Conservation (phyloP, 345 rosid species). For the Jatropha curcas region DNA sequence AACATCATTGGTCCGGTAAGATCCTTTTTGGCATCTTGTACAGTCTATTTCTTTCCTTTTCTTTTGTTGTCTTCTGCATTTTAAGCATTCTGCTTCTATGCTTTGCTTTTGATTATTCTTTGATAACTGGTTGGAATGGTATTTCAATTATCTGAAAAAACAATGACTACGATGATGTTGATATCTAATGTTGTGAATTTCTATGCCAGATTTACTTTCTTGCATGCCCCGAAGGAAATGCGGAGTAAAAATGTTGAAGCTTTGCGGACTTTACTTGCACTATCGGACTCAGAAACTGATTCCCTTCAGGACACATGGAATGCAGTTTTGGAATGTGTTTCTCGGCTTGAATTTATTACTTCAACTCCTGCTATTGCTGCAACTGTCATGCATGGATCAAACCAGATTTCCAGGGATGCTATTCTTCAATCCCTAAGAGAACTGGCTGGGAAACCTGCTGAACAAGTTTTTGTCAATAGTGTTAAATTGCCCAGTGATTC, state of each 20-base stretch:
- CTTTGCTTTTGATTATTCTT: background rate
- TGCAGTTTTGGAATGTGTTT: slow-evolving; percentile 96
- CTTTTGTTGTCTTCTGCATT: slow-evolving; percentile 2
- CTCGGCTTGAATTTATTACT: slow-evolving; percentile 88
- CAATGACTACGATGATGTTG: slow-evolving; percentile 8
- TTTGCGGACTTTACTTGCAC: slow-evolving; percentile 71
- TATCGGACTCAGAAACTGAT: slow-evolving; percentile 71
- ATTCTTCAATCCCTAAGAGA: slow-evolving; percentile 87
- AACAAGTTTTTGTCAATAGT: slow-evolving; percentile 89
- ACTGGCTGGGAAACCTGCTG: slow-evolving; percentile 91
- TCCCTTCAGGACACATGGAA: slow-evolving; percentile 99
- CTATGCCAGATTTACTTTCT: slow-evolving; percentile 80
- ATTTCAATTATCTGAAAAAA: background rate
- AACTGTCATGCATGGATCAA: slow-evolving; percentile 95
- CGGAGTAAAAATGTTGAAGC: slow-evolving; percentile 98
- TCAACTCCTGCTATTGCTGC: slow-evolving; percentile 91
- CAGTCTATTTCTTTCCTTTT: background rate
- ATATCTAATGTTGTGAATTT: slow-evolving; percentile 18
- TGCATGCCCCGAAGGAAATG: slow-evolving; percentile 98
- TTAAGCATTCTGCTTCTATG: background rate
- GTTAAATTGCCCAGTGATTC: slow-evolving; percentile 91
- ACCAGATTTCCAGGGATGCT: slow-evolving; percentile 97
- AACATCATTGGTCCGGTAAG: slow-evolving; percentile 93
- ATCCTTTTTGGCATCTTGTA: background rate
- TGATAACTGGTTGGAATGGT: background rate